Conservation (phyloP, 345 rosid species). For the Syzygium grande region DNA sequence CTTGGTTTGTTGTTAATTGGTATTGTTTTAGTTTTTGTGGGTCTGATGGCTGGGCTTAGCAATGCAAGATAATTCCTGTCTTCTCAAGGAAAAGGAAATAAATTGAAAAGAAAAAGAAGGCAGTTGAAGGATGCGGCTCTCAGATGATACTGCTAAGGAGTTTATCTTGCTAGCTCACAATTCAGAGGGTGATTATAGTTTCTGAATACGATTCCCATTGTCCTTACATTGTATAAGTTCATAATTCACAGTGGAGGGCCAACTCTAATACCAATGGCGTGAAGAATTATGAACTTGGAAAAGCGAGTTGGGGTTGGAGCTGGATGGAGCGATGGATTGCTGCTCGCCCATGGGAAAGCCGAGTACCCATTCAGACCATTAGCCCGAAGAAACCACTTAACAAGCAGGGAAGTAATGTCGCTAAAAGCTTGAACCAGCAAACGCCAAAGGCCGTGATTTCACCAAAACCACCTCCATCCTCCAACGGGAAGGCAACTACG, state of each 20-base stretch:
- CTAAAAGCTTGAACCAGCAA: conserved; percentile 31
- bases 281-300: conserved; percentile 48
- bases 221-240: not conserved
- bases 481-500: conserved; percentile 26
- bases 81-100: not conserved
- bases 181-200: not conserved
- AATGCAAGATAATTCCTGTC: not conserved
- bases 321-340: conserved; percentile 96
- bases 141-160: not conserved
- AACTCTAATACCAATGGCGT: conserved; percentile 41
- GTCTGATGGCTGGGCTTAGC: not conserved
- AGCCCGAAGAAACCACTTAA: conserved; percentile 50
- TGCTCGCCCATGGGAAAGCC: conserved; percentile 91
- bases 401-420: conserved; percentile 30
- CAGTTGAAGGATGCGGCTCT: not conserved
- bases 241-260: conserved; percentile 67
- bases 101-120: not conserved
- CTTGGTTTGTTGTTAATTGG: not conserved
- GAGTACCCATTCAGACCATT: conserved; percentile 23
- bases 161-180: not conserved
- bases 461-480: conserved; percentile 25
- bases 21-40: not conserved
- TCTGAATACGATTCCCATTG: not conserved
- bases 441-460: conserved; percentile 41
- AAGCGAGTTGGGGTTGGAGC: conserved; percentile 95